A percentile compares a stretch with the other conserved stretches of the same genome.
phyloP scores from a whole-genome alignment of 2,329 filamentous ascomycete species.

The Fusarium scirpi region DNA sequence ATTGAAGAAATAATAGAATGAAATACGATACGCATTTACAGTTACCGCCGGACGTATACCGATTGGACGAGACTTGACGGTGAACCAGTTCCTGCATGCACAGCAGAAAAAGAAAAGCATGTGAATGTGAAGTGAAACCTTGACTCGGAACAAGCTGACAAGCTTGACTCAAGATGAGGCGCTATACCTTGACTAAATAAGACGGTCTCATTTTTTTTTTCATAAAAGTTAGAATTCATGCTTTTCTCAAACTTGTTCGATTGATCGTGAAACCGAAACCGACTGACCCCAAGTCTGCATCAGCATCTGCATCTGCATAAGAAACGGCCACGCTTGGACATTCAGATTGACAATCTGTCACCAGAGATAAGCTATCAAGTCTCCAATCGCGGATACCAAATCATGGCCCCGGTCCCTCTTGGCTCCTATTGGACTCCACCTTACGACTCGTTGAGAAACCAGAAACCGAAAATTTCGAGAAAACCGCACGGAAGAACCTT shows the following conservation, averaged over 20 bases:
- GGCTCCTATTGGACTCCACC: constrained; percentile 13
- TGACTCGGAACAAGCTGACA: constrained; percentile 17
- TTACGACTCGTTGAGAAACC: constrained; percentile 5
- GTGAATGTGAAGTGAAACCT: constrained; percentile 12
- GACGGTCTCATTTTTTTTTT: neutral
- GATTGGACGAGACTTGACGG: neutral
- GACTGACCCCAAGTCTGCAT: neutral
- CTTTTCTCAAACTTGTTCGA: neutral
- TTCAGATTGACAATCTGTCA: neutral
- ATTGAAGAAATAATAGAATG: constrained; percentile 28
- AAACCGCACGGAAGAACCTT: neutral
- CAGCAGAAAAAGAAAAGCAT: constrained; percentile 1
- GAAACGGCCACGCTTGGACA: neutral
- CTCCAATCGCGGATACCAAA: neutral
- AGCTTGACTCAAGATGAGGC: constrained; percentile 25
- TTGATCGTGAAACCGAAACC: neutral
- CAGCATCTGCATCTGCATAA: neutral
- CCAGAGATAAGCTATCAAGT: neutral
- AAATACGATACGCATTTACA: neutral
- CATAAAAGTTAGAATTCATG: neutral
- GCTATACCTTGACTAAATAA: constrained; percentile 8
- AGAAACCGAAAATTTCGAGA: neutral
- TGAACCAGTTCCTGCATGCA: neutral
- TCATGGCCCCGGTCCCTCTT: neutral
- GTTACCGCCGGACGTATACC: neutral